Evolutionary conservation across 805 yeast genomes (phyloP).

Genomic region (Ascoidea asiatica): DNA sequence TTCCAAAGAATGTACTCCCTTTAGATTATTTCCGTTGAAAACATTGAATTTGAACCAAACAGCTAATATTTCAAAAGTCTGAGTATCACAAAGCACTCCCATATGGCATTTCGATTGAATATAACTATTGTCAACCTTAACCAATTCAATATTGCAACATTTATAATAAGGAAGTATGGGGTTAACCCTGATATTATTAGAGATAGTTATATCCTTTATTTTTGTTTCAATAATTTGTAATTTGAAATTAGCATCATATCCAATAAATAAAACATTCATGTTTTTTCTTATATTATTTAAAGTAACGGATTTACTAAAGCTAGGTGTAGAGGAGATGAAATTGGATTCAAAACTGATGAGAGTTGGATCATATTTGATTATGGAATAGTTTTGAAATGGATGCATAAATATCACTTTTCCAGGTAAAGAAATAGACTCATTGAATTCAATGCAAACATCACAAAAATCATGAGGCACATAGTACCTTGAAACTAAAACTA

Average conservation of each 20-base stretch:
- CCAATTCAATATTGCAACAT: conserved; percentile 11
- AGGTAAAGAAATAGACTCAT: conserved; percentile 10
- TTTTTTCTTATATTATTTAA: conserved; percentile 10
- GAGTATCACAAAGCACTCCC: conserved; percentile 11
- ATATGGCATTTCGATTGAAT: conserved; percentile 11
- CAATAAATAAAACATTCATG: conserved; percentile 11
- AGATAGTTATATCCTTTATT: conserved; percentile 10
- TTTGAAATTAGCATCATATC: conserved; percentile 11
- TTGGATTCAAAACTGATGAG: conserved; percentile 10
- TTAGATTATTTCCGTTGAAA: conserved; percentile 10
- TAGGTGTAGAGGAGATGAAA: conserved; percentile 10
- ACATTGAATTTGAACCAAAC: conserved; percentile 11
- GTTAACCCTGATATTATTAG: conserved; percentile 10
- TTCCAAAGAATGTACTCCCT: conserved; percentile 6
- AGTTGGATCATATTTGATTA: conserved; percentile 11
- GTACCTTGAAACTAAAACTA: conserved; percentile 10
- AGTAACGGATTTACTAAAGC: conserved; percentile 4
- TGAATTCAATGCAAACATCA: conserved; percentile 11
- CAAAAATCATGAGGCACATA: conserved; percentile 11
- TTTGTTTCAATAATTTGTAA: conserved; percentile 11
- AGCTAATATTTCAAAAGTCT: conserved; percentile 8
- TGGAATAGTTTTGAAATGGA: conserved; percentile 11
- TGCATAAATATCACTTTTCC: conserved; percentile 12
- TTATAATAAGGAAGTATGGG: conserved; percentile 11
- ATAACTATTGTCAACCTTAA: conserved; percentile 10